Percentiles rank a stretch among this genome's conserved stretches.
Conservation (phyloP, 2,329 filamentous ascomycete species). For the Pseudocercospora musae region DNA sequence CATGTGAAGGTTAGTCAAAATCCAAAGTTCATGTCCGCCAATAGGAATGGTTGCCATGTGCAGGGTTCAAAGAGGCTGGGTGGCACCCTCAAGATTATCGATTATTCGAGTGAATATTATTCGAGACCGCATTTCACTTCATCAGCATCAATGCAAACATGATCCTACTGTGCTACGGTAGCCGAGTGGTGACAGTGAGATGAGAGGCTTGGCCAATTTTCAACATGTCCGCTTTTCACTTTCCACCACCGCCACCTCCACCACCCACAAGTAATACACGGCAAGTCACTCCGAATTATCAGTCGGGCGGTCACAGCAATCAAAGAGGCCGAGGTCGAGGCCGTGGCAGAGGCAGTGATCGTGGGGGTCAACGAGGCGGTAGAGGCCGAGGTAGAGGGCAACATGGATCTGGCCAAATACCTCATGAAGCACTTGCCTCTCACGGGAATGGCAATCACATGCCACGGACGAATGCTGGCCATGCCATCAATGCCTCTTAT, state of each 20-base stretch:
- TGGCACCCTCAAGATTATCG: no score
- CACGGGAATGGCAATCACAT: background rate
- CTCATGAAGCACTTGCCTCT: background rate
- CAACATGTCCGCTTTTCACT: conserved; percentile 38
- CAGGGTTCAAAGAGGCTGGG: background rate
- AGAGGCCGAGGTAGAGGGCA: conserved; percentile 30
- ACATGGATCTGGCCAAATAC: conserved; percentile 14
- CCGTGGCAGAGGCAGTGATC: conserved; percentile 17
- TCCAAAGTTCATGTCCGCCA: background rate
- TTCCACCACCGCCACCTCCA: conserved; percentile 48
- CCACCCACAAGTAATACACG: conserved; percentile 26
- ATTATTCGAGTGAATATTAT: no score
- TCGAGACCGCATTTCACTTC: background rate
- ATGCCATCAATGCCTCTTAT: background rate
- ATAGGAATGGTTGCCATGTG: background rate
- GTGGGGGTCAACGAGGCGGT: background rate
- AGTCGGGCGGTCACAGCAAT: conserved; percentile 23
- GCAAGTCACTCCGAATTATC: conserved; percentile 19
- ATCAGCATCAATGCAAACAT: conserved; percentile 1
- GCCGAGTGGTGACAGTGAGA: no score
- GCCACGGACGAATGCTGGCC: background rate
- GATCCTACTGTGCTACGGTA: background rate
- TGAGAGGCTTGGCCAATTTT: no score
- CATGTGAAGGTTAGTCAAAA: background rate
- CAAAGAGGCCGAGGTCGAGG: conserved; percentile 28